Conservation (phyloP, 352 stramenopile species). For the Pythium phragmiticola region DNA sequence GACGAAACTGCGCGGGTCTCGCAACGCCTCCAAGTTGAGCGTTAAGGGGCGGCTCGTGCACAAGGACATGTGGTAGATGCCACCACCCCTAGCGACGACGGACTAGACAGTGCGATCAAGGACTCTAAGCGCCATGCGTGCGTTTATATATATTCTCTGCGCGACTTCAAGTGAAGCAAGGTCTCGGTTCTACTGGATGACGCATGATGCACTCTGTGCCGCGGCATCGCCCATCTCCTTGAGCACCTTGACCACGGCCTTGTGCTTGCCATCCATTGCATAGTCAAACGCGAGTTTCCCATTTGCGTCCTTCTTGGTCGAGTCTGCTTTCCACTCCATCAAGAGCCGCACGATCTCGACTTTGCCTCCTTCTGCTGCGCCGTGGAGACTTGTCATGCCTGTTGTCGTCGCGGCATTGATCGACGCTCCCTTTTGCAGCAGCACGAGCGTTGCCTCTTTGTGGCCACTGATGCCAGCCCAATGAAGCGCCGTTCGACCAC, state of each 20-base stretch:
- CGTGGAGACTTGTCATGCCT: conserved; percentile 88
- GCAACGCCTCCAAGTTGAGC: conserved; percentile 83
- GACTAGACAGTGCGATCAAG: too few species aligned
- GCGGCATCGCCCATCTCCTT: conserved; percentile 92
- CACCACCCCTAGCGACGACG: background rate
- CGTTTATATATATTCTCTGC: conserved; percentile 27
- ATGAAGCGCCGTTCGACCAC: conserved; percentile 89
- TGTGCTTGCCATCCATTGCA: conserved; percentile 92
- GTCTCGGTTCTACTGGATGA: conserved; percentile 63
- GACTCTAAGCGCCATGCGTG: background rate
- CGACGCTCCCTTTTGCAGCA: conserved; percentile 83
- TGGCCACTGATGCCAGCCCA: conserved; percentile 93
- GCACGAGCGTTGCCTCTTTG: conserved; percentile 85
- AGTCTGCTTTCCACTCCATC: conserved; percentile 90
- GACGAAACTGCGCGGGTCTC: conserved; percentile 50
- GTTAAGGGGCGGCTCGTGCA: conserved; percentile 84
- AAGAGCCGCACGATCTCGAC: conserved; percentile 91
- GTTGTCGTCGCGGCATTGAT: conserved; percentile 91
- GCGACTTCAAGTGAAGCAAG: conserved; percentile 17
- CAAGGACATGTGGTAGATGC: conserved; percentile 64
- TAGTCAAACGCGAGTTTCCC: conserved; percentile 92
- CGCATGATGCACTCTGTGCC: conserved; percentile 81
- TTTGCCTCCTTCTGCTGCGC: conserved; percentile 88
- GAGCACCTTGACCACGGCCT: conserved; percentile 88
- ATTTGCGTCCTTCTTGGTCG: conserved; percentile 85